These are phyloP conservation scores for Metschnikowia lachancei DNA, from an alignment of 805 yeast species.

Conservation along the genomic window DNA sequence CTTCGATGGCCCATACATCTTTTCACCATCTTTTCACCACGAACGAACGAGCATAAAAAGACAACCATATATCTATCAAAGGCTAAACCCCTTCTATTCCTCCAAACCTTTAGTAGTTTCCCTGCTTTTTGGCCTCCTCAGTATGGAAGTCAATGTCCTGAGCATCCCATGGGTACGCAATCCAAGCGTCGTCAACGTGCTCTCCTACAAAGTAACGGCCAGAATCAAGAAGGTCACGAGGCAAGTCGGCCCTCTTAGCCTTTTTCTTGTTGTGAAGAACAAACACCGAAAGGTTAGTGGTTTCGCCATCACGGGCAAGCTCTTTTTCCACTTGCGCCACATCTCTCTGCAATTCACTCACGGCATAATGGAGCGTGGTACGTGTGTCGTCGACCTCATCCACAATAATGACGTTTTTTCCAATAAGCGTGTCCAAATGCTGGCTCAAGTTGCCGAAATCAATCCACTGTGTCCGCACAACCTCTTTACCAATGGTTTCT, in stretches of 20 bases:
- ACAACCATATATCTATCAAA: no score
- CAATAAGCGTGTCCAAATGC: slow-evolving; percentile 58
- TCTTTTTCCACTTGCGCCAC: slow-evolving; percentile 51
- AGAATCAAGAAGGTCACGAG: slow-evolving; percentile 56
- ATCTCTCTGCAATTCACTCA: slow-evolving; percentile 71
- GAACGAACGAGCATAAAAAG: no score
- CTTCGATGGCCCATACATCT: no score
- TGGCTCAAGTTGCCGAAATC: slow-evolving; percentile 54
- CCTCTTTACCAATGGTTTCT: slow-evolving; percentile 41
- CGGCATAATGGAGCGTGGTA: slow-evolving; percentile 78
- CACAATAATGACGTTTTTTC: slow-evolving; percentile 68
- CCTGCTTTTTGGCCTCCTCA: slow-evolving; percentile 68
- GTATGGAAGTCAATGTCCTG: slow-evolving; percentile 73
- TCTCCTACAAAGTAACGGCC: slow-evolving; percentile 71
- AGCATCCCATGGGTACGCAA: slow-evolving; percentile 86
- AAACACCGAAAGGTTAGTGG: slow-evolving; percentile 68
- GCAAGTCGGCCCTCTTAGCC: slow-evolving; percentile 69
- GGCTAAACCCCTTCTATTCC: no score
- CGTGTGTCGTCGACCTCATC: slow-evolving; percentile 88
- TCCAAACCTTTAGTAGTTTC: slow-evolving; percentile 36
- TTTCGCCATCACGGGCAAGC: slow-evolving; percentile 47
- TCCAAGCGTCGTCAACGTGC: slow-evolving; percentile 77
- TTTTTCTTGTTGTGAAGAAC: slow-evolving; percentile 76
- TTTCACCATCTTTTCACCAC: no score
- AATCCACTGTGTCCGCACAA: slow-evolving; percentile 80